Evolutionary conservation across 176 grass and related monocot species (phyloP), one percentile per base, ranked within the genome.

Genomic region (Olyra latifolia): DNA sequence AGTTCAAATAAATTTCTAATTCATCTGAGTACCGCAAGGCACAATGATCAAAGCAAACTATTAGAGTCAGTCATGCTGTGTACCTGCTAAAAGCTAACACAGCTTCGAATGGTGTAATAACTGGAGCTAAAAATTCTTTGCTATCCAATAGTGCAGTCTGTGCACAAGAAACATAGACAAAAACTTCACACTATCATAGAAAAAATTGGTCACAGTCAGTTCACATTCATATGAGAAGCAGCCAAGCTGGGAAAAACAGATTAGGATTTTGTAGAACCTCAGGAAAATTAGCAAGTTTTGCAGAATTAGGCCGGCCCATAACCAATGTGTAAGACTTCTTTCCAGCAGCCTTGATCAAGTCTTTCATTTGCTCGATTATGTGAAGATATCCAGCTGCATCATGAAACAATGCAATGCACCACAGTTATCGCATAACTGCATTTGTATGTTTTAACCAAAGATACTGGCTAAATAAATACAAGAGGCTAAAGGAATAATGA

Each of bases 231-330:
- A 68, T 30, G 15, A 72, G 42, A 35, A 77, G 32, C n/a, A 83
- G 44, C n/a, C n/a, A n/a, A n/a, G n/a, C n/a, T n/a, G n/a, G 38
- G 39, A 40, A 68, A 24, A 49, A 30, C 5, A 39, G 4, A 10
- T 68, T 54, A 64, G 13, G 46, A 54, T 73, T 48, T n/a, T 72
- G 20, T 61, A 80, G 53, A 10, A 98, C 95, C 95, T 98, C 92
- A 39, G 92, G 95, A 78, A 98, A 98, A 80, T 98, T 98, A 44
- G 95, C 95, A 62, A 98, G 95, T 81, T 98, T 98, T 39, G 92
- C 74, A 78, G 92, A 86, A 80, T 88, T 94, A 68, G 95, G 95
- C 62, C 88, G 85, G 35, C 95, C 95, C 92, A 95, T 95, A 54
- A 98, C 95, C 61, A 98, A 49, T 41, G 92, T 98, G 67, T 98